Conservation (phyloP, 805 yeast species). For the Ogataea nitratoaversa region DNA sequence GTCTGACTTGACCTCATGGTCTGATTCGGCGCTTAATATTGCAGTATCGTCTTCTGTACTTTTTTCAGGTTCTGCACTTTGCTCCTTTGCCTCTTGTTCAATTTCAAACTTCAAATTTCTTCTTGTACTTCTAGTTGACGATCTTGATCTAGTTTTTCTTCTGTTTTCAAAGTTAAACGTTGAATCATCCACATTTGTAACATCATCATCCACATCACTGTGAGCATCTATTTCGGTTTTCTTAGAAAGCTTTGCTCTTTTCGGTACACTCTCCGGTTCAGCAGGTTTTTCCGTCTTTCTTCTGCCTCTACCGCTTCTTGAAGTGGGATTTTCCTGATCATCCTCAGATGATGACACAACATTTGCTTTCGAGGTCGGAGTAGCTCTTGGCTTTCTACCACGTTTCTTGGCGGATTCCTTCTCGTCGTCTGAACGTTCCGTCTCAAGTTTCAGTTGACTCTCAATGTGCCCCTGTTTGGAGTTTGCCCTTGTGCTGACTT, state of each 20-base stretch:
- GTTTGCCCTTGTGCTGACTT: slow-evolving; percentile 8
- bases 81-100: slow-evolving; percentile 11
- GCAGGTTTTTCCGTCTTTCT: not conserved
- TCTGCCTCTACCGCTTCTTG: slow-evolving; percentile 1
- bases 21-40: not conserved
- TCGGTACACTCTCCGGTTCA: not conserved
- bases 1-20: too few relatives aligned
- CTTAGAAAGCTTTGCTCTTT: not conserved
- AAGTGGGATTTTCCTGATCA: not conserved
- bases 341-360: slow-evolving; percentile 1
- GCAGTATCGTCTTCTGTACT: not conserved
- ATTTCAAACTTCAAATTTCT: slow-evolving; percentile 15
- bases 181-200: not conserved
- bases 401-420: too few relatives aligned
- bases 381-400: slow-evolving; percentile 1
- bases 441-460: not conserved
- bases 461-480: slow-evolving; percentile 5
- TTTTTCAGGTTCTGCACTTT: not conserved
- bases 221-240: not conserved
- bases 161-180: not conserved
- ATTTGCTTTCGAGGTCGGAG: not conserved
- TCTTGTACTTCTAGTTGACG: slow-evolving; percentile 12
- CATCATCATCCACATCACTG: not conserved
- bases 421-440: slow-evolving; percentile 2
- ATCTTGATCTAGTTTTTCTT: slow-evolving; percentile 9